A percentile compares a stretch with the other conserved stretches of the same genome.
phyloP scores from a whole-genome alignment of 2,329 filamentous ascomycete genomes.

The Beauveria sp. region DNA sequence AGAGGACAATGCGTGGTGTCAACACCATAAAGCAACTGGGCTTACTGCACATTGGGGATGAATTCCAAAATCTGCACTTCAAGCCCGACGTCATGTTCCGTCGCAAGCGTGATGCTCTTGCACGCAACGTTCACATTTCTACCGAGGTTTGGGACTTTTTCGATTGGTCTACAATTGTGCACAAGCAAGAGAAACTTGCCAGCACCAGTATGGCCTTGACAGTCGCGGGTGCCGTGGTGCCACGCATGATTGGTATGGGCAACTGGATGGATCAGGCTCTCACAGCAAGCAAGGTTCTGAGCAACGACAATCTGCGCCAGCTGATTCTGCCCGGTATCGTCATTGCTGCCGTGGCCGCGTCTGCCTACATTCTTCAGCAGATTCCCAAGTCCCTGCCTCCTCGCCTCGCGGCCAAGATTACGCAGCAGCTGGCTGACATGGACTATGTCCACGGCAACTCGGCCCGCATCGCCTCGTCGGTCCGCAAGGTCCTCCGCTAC shows the following conservation, averaged over 20 bases:
- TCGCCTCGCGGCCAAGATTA: constrained; percentile 78
- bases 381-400: constrained; percentile 85
- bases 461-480: constrained; percentile 72
- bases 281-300: constrained; percentile 70
- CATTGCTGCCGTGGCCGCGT: constrained; percentile 64
- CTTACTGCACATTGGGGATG: constrained; percentile 77
- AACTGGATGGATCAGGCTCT: constrained; percentile 86
- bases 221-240: constrained; percentile 76
- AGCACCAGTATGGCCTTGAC: constrained; percentile 94
- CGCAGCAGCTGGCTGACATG: constrained; percentile 67
- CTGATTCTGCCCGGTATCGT: constrained; percentile 75
- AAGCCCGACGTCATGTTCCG: constrained; percentile 91
- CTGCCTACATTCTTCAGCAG: constrained; percentile 74
- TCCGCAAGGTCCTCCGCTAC: constrained; percentile 80
- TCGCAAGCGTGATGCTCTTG: constrained; percentile 70
- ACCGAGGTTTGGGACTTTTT: constrained; percentile 92
- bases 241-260: constrained; percentile 71
- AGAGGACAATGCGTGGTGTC: constrained; percentile 70
- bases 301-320: constrained; percentile 71
- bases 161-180: constrained; percentile 72
- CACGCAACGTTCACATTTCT: constrained; percentile 77
- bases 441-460: constrained; percentile 93
- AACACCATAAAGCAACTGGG: constrained; percentile 83
- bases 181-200: constrained; percentile 88
- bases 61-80: constrained; percentile 81